Conservation (phyloP, 352 stramenopile genomes). For the Peronosclerospora sorghi region DNA sequence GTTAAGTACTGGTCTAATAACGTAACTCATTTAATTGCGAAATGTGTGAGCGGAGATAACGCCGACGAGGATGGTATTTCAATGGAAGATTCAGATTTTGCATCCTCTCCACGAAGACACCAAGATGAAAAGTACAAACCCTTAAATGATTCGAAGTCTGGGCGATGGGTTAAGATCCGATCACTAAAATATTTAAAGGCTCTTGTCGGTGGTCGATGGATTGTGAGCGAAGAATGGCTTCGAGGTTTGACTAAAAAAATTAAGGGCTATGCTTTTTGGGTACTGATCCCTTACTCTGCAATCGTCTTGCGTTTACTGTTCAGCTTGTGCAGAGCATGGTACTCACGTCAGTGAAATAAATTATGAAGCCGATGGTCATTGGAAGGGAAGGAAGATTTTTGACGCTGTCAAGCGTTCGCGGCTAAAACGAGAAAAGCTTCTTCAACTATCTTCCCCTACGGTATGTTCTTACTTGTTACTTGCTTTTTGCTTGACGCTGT, state of each 20-base stretch:
- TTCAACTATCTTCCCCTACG: constrained; percentile 10
- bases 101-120: constrained; percentile 4
- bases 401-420: constrained; percentile 44
- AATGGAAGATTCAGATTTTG: constrained; percentile 14
- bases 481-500: constrained; percentile 1
- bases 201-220: constrained; percentile 66
- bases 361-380: constrained; percentile 51
- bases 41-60: constrained; percentile 48
- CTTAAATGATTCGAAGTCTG: constrained; percentile 30
- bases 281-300: constrained; percentile 1
- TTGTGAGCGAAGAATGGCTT: constrained; percentile 77
- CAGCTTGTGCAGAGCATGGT: constrained; percentile 30
- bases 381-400: constrained; percentile 38
- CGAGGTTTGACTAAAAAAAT: constrained; percentile 21
- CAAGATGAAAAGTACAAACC: constrained; percentile 32
- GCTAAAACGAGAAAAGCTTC: constrained; percentile 27
- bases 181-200: constrained; percentile 83
- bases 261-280: background rate
- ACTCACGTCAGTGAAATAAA: constrained; percentile 32
- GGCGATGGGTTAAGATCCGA: constrained; percentile 71
- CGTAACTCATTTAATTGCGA: constrained; percentile 78
- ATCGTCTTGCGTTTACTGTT: background rate
- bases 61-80: constrained; percentile 12
- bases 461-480: constrained; percentile 12
- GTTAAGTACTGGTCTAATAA: constrained; percentile 37